Percentiles rank a stretch among this genome's conserved stretches.
phyloP scores from a whole-genome alignment of 495 filamentous ascomycete genomes.

The Lasiosphaeris hirsuta region DNA sequence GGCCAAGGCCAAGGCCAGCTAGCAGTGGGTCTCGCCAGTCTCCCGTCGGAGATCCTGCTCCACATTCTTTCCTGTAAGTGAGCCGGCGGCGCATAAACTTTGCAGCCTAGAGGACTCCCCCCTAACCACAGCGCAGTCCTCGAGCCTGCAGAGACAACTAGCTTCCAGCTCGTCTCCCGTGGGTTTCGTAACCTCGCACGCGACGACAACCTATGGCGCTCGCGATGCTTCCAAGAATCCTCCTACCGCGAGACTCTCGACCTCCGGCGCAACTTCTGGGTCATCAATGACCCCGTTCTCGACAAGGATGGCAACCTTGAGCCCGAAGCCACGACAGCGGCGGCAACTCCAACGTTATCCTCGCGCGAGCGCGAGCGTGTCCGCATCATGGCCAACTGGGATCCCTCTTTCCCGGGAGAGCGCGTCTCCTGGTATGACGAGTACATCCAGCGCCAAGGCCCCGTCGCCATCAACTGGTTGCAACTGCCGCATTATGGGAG shows the following conservation, averaged over 20 bases:
- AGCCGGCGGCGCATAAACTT: neutral
- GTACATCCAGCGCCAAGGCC: conserved; percentile 78
- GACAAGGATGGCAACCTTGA: conserved; percentile 20
- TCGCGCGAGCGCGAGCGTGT: conserved; percentile 45
- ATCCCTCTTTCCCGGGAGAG: conserved; percentile 68
- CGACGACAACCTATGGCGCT: conserved; percentile 73
- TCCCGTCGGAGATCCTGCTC: conserved; percentile 75
- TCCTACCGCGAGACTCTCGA: conserved; percentile 49
- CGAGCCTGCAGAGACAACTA: conserved; percentile 62
- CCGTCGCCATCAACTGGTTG: conserved; percentile 71
- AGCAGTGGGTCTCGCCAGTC: conserved; percentile 41
- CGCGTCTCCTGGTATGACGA: conserved; percentile 79
- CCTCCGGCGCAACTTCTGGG: conserved; percentile 36
- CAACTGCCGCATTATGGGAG: conserved; percentile 42
- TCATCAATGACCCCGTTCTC: conserved; percentile 24
- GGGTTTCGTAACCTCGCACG: conserved; percentile 65
- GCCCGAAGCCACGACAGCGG: neutral
- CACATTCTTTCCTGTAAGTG: conserved; percentile 70
- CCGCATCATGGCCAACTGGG: conserved; percentile 70
- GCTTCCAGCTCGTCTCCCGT: conserved; percentile 67
- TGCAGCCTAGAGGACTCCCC: neutral
- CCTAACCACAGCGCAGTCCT: conserved; percentile 51
- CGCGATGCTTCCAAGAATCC: conserved; percentile 70
- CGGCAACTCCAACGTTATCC: conserved; percentile 16
- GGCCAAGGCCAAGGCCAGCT: neutral